These are phyloP conservation scores for Mortierella sp. DNA, from an alignment of 371 early-diverging fungal species.

Conservation along the genomic window DNA sequence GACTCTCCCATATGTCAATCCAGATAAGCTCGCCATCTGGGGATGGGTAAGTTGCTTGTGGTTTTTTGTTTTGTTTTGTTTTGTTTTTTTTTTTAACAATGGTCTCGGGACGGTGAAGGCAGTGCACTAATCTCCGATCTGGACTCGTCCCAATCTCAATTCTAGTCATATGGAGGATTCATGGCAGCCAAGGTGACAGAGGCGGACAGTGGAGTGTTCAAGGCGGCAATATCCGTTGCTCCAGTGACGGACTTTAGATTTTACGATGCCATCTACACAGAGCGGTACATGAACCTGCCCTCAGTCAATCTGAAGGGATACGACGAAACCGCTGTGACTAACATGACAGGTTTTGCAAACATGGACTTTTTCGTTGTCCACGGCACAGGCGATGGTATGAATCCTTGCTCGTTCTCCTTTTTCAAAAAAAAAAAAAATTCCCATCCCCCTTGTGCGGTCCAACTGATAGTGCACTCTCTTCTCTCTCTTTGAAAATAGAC, in stretches of 20 bases:
- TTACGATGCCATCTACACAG: conserved; percentile 94
- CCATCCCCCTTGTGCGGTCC: not conserved
- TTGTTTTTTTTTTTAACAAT: not conserved
- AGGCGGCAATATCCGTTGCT: conserved; percentile 92
- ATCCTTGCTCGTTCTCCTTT: not conserved
- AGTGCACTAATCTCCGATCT: conserved; percentile 6
- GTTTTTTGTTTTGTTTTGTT: no score
- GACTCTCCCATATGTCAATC: conserved; percentile 78
- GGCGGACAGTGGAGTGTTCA: conserved; percentile 82
- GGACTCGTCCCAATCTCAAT: not conserved
- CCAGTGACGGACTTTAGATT: conserved; percentile 91
- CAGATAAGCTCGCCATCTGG: conserved; percentile 91
- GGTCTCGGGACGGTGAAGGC: no score
- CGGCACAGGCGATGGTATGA: conserved; percentile 91
- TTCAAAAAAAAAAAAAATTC: not conserved
- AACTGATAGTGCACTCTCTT: not conserved
- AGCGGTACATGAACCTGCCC: conserved; percentile 96
- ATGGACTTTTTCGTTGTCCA: conserved; percentile 87
- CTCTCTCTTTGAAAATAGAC: conserved; percentile 19
- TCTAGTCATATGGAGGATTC: conserved; percentile 93
- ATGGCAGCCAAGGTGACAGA: conserved; percentile 89
- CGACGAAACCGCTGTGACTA: conserved; percentile 76
- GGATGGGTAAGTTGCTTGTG: conserved; percentile 76
- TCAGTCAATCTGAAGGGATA: conserved; percentile 83
- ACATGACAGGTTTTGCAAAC: conserved; percentile 85